Evolutionary conservation across 2,329 filamentous ascomycete species (phyloP), one percentile per base, ranked within the genome.

Genomic region (Diaporthe batatas): DNA sequence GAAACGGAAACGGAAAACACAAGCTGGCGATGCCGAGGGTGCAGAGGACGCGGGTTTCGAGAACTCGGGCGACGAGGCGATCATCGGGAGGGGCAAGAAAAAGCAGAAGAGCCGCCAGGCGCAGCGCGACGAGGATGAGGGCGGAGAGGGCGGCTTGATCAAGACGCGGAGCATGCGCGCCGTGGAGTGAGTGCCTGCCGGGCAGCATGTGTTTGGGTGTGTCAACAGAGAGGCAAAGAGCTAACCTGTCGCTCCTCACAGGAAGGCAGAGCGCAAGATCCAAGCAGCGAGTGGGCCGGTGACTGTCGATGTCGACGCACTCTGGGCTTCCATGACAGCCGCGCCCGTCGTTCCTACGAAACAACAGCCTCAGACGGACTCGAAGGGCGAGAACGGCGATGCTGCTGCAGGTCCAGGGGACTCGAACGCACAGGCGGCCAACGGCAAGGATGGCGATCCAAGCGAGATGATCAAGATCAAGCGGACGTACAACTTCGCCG

Each of bases 401-500:
- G 21, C 23, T 36, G 49, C 72, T 49, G 21, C 39, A 49, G 51
- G 36, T 29, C 6, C 65, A 53, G 12, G 70, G 54, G 75, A 76
- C 16, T 75, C 76, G 39, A 72, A 75, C 65, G 67, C 76, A 76
- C n/a, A 58, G 36, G 58, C 25, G 21, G 32, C 39, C 8, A 32
- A 62, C 18, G 42, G 70, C 49, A 71, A 65, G 72, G 68, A 29
- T 72, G 73, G 42, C 34, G 80, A 81, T 1, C 62, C 79, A 6
- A 76, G 82, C 2, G 80, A 82, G 6, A 86, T 85, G 82, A 85
- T 94, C 77, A 88, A 87, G 74, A 92, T 94, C 74, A 92, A 91
- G 77, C 90, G 91, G 39, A 91, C 89, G 18, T 94, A 93, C 82
- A 92, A 92, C 77, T 94, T 94, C 77, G 93, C 92, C 47, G 93